Percentiles rank a stretch among this genome's conserved stretches.
These are phyloP conservation scores for Rubia yunnanensis DNA, from an alignment of 257 asterid genomes.

Conservation along the genomic window DNA sequence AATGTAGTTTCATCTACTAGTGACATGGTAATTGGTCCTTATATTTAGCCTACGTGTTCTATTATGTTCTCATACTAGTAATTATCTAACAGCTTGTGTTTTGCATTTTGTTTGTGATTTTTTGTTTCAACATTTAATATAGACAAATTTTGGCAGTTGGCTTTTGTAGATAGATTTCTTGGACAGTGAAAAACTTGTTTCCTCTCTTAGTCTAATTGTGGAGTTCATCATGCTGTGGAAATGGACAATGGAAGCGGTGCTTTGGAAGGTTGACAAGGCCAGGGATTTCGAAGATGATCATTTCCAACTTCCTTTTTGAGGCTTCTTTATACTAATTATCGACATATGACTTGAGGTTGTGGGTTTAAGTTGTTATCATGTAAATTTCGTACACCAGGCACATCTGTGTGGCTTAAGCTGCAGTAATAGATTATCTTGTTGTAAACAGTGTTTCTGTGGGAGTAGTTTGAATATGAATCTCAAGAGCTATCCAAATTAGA, in stretches of 20 bases:
- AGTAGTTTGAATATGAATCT: no score
- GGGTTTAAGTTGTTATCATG: no score
- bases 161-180: constrained; percentile 39
- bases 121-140: not conserved
- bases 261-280: constrained; percentile 96
- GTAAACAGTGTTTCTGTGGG: no score
- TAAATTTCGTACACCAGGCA: no score
- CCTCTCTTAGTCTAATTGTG: constrained; percentile 42
- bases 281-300: constrained; percentile 76
- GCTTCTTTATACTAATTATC: no score
- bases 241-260: constrained; percentile 62
- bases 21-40: constrained; percentile 33
- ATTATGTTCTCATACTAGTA: not conserved
- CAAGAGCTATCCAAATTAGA: no score
- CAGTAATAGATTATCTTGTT: no score
- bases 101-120: no score
- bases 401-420: no score
- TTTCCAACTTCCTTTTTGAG: constrained; percentile 77
- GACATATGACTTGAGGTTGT: no score
- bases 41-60: no score
- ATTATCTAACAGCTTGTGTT: not conserved
- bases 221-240: constrained; percentile 58
- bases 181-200: constrained; percentile 68
- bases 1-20: constrained; percentile 48
- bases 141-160: constrained; percentile 5